These are phyloP conservation scores for Abrus precatorius DNA, from an alignment of 306 rosid genomes.

Conservation along the genomic window DNA sequence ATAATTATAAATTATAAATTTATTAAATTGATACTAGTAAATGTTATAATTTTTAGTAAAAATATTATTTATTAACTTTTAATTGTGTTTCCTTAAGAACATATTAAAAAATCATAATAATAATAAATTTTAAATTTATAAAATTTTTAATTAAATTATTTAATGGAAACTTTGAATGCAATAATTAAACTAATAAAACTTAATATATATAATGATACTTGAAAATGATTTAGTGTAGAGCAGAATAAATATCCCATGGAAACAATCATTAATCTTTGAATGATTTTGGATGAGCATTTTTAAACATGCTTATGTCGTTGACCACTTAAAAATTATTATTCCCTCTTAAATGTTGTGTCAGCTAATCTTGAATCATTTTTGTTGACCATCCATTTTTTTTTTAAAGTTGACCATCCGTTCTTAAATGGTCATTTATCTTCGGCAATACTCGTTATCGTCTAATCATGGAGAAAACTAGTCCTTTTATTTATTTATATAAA, in stretches of 20 bases:
- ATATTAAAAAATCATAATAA: too few relatives aligned
- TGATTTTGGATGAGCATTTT: slow-evolving; percentile 27
- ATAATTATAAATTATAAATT: too few relatives aligned
- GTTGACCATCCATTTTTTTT: slow-evolving; percentile 12
- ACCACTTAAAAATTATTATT: slow-evolving; percentile 28
- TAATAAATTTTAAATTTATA: too few relatives aligned
- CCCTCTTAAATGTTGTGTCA: background rate
- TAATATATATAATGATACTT: background rate
- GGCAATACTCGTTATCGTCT: background rate
- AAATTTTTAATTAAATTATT: too few relatives aligned
- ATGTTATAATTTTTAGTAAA: too few relatives aligned
- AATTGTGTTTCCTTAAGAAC: too few relatives aligned
- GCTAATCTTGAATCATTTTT: slow-evolving; percentile 21
- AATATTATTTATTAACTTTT: too few relatives aligned
- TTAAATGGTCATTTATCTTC: slow-evolving; percentile 10
- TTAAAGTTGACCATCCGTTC: slow-evolving; percentile 4
- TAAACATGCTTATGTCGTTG: slow-evolving; percentile 38
- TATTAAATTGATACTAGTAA: too few relatives aligned
- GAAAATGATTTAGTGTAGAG: slow-evolving; percentile 16
- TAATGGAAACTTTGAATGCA: too few relatives aligned
- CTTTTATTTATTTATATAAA: background rate
- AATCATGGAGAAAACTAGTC: background rate
- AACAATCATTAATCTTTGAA: slow-evolving; percentile 17
- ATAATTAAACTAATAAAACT: too few relatives aligned
- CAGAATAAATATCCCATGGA: slow-evolving; percentile 28